Conservation (phyloP, 768 basidiomycete species). For the Pleurotus cornucopiae region DNA sequence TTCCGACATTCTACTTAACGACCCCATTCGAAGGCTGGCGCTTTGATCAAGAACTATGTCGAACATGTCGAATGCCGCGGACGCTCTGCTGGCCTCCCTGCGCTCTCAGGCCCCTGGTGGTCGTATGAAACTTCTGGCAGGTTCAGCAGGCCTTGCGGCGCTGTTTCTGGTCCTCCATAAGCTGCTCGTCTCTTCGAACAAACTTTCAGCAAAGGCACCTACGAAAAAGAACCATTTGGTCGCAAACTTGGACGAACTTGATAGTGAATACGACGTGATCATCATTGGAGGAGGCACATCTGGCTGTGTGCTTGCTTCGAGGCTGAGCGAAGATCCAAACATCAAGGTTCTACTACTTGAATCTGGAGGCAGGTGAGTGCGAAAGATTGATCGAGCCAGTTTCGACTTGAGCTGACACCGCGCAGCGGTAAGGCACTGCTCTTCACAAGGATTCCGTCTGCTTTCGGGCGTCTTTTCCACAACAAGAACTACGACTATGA, state of each 20-base stretch:
- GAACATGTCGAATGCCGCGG: not conserved
- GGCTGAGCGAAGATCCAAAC: slow-evolving; percentile 51
- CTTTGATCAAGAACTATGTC: too few relatives aligned
- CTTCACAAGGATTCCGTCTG: slow-evolving; percentile 40
- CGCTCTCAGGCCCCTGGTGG: not conserved
- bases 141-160: slow-evolving; percentile 9
- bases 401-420: not conserved
- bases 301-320: slow-evolving; percentile 57
- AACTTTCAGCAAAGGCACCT: not conserved
- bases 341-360: slow-evolving; percentile 55
- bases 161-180: slow-evolving; percentile 8
- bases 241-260: slow-evolving; percentile 25
- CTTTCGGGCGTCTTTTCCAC: slow-evolving; percentile 34
- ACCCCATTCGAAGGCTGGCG: too few relatives aligned
- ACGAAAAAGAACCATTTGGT: not conserved
- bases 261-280: slow-evolving; percentile 33
- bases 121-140: not conserved
- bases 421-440: slow-evolving; percentile 39
- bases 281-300: slow-evolving; percentile 61
- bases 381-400: not conserved
- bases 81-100: not conserved
- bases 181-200: not conserved
- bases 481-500: slow-evolving; percentile 45
- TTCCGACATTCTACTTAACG: too few relatives aligned
- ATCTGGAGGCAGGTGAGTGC: slow-evolving; percentile 52